Evolutionary conservation across 345 rosid genomes (phyloP), one percentile per base, ranked within the genome.

Genomic region (Alliaria petiolata): DNA sequence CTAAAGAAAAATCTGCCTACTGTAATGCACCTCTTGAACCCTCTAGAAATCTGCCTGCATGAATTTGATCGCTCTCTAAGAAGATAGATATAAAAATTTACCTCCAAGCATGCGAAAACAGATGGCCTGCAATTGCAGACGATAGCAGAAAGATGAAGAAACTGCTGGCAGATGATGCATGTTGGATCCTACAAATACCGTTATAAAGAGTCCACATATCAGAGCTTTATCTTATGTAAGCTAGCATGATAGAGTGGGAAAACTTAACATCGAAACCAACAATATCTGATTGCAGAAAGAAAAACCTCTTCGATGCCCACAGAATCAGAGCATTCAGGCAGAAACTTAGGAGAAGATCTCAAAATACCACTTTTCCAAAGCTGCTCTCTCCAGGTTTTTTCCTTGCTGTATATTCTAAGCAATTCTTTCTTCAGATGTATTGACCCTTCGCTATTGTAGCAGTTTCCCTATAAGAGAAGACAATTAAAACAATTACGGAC

Each of bases 291-390:
- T 47, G 71, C 71, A 65, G 65, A 73, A 73, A 73, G 35, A 65
- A 65, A 74, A 61, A 93, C 98, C 97, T 93, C 97, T 76, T 89
- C 96, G 53, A 86, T 83, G 53, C 89, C 97, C 76, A 93, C 92
- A 77, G 81, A 84, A 78, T 89, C 96, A 72, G 97, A 86, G 55
- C 65, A 83, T 79, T 81, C 87, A 50, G 86, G 79, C 47, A 85
- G 76, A 47, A 82, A 59, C 97, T 89, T 86, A 65, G 83, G 83
- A 77, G 91, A 89, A 71, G 98, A 91, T 79, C 79, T 91, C 77
- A 82, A 72, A 30, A 91, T 76, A 77, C 97, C 97, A 73, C 82
- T 81, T 78, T 72, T 85, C 98, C 97, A 91, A 15, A 93, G 89
- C 69, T 71, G 81, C 85, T 87, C 97, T 78, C 97, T 87, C 86